A percentile compares a stretch with the other conserved stretches of the same genome.
Evolutionary conservation across 768 basidiomycete species (phyloP).

Genomic region (Suillus bovinus): DNA sequence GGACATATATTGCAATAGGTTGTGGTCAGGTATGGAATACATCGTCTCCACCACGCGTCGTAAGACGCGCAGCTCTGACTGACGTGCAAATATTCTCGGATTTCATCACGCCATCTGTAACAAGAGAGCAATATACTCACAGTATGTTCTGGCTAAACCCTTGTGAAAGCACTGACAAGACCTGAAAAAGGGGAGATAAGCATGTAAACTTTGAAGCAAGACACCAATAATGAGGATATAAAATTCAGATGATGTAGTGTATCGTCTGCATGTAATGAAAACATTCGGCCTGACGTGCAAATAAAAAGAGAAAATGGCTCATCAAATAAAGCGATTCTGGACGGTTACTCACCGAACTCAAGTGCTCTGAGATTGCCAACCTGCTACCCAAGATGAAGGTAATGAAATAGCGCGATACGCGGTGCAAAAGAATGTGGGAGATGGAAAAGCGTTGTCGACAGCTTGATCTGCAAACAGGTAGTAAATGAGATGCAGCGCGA

Average conservation of each 20-base stretch:
- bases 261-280: conserved; percentile 13
- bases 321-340: neutral
- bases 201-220: neutral
- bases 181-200: conserved; percentile 2
- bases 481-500: too few species aligned
- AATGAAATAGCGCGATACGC: neutral
- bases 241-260: conserved; percentile 8
- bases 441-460: neutral
- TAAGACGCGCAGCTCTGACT: conserved; percentile 45
- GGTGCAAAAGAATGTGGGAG: conserved; percentile 1
- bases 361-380: neutral
- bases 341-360: neutral
- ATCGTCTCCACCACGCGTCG: conserved; percentile 38
- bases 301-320: conserved; percentile 21
- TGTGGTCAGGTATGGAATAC: conserved; percentile 45
- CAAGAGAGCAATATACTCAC: conserved; percentile 4
- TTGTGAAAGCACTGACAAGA: neutral
- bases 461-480: neutral
- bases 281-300: conserved; percentile 50
- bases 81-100: conserved; percentile 60
- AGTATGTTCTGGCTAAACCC: neutral
- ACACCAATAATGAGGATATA: conserved; percentile 5
- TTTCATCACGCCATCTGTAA: conserved; percentile 39
- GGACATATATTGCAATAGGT: neutral
- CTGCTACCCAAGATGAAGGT: neutral